Evolutionary conservation across 2,329 filamentous ascomycete species (phyloP), one percentile per base, ranked within the genome.

Genomic region (Penicillium hesseltinei): DNA sequence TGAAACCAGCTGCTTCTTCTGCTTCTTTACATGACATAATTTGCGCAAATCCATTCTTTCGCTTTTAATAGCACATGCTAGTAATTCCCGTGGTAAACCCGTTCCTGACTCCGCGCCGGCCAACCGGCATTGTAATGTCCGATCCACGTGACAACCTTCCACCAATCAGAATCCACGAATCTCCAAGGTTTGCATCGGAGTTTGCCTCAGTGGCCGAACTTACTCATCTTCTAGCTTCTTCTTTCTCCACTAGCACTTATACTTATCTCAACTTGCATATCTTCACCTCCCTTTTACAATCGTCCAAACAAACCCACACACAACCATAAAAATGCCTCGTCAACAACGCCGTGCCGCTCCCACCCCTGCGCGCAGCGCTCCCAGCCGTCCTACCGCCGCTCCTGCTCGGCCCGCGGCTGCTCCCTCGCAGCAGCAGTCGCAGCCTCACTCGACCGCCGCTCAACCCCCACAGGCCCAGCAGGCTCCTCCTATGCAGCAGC

Each of bases 381-480:
- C 86, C 61, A 75, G 84, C 63, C 87, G 89, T 70, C 89, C 90
- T 68, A 84, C 80, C 48, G 76, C 84, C 69, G 82, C 85, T 62
- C 80, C 88, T 59, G 75, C 84, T 58, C 78, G 83, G 67, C 78
- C 83, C 57, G 78, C 83, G 54, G 75, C 79, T 59, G 74, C 79
- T 68, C 77, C 82, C 62, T 70, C 79, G 69, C 80, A 82, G 70
- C 85, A 88, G 77, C 87, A 89, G 74, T 80, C 80, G 71, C 84
- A 89, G 66, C 85, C 88, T 73, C 85, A 89, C 67, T 82, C 88
- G 57, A 90, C 91, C 63, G 84, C 88, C 68, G 75, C 80, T 38
- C 73, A 76, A 57, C 79, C 78, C 25, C 74, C 76, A 36, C 68
- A 77, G 52, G 48, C 42, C 35, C 75, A 81, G 60, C 77, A 81